Base-by-base conservation (phyloP, 2,329 filamentous ascomycete species). In the Neocucurbitaria cava region DNA sequence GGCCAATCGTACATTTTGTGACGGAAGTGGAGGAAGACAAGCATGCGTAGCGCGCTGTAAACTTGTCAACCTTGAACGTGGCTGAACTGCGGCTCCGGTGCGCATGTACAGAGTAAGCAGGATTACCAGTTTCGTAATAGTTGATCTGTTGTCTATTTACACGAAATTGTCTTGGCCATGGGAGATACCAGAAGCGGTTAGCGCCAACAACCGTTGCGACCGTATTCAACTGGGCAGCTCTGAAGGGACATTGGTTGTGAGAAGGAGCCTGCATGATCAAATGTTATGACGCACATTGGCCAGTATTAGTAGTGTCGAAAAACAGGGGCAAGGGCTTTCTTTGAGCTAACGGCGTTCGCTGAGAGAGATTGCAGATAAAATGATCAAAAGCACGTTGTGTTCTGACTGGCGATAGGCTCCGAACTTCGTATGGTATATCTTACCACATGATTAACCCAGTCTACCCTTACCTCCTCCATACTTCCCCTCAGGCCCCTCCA, bases 401-500 rank as follows among this genome's bases (percentile, higher is more conserved):
- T 15, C 3, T 6, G 28, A 31, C 28, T 31, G 3, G 11, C 5
- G 13, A 31, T 31, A 11, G 13, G 28, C 28, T 11, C 28, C 11
- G 13, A n/a, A n/a, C 9, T 18, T 18, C 13, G 20, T 28, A 15
- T n/a, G 13, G 9, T 28, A 9, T 18, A 8, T 30, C 7, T 43
- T 1, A 5, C 5, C n/a, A 28, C 23, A 20, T 18, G 8, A 9
- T 54, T 46, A 58, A 6, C 58, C 58, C 30, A 59, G 18, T 7
- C 49, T 45, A 11, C 46, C 56, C 49, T 71, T 69, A 0, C 56
- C 61, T 21, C 77, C 78, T 0, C 71, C 74, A 66, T 81, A 85
- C 56, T 86, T 86, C 1, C 84, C 84, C 17, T 79, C 74, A 2
- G 81, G 82, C 2, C 83, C 84, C 51, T 85, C 81, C 3, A 87